These are phyloP conservation scores for Lentinus tigrinus DNA, from an alignment of 768 basidiomycete genomes.

Conservation along the genomic window DNA sequence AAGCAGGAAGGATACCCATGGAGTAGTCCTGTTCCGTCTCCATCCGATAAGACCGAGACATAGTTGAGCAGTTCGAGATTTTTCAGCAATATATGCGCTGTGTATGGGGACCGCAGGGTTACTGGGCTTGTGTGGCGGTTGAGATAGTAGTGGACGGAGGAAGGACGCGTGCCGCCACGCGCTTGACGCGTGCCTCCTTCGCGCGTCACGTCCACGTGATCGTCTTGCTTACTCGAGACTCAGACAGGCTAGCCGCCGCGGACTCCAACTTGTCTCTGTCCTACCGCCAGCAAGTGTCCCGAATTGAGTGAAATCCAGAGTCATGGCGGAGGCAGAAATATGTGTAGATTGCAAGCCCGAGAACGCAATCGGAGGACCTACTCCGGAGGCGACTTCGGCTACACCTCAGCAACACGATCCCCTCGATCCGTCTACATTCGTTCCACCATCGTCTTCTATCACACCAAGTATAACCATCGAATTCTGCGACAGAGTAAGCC, in stretches of 20 bases:
- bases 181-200: conserved; percentile 10
- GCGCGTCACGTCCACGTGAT: conserved; percentile 18
- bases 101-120: background rate
- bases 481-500: conserved; percentile 85
- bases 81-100: background rate
- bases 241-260: background rate
- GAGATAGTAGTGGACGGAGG: conserved; percentile 8
- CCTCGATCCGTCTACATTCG: conserved; percentile 53
- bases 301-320: background rate
- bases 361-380: too few species aligned
- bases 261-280: background rate
- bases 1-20: conserved; percentile 22
- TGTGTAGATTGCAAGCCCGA: conserved; percentile 25
- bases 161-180: conserved; percentile 53
- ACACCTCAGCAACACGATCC: conserved; percentile 7
- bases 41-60: conserved; percentile 2
- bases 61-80: background rate
- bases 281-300: background rate
- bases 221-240: conserved; percentile 3
- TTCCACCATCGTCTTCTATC: conserved; percentile 47
- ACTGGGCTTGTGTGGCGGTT: conserved; percentile 9
- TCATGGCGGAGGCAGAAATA: conserved; percentile 27
- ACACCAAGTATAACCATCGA: conserved; percentile 77
- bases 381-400: background rate
- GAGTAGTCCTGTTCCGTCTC: conserved; percentile 21